Evolutionary conservation across 208 protist species (phyloP), one percentile per base, ranked within the genome.

Genomic region (Acanthamoeba royreba): DNA sequence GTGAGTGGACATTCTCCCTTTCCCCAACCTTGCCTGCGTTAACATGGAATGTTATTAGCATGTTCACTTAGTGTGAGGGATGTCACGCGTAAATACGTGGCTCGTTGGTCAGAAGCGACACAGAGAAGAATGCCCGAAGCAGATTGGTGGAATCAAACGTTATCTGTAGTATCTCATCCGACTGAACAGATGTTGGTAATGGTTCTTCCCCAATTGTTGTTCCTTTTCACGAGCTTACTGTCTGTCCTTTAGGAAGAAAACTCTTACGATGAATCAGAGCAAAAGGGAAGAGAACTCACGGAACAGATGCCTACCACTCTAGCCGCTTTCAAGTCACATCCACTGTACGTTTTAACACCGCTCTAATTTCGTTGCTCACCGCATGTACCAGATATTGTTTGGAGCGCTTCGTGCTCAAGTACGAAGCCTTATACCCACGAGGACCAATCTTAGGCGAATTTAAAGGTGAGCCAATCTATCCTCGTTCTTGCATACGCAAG

Each of bases 61-160:
- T n/a, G n/a, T n/a, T 89, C 81, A 28, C 15, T 45, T 13, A 66
- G 81, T 31, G 49, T 89, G 42, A 38, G 81, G 1, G 81, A 89
- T 31, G 81, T 89, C 31, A 89, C 81, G 81, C 42, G 81, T 5
- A 22, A 46, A 0, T 89, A 89, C 38, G 42, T 66, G 35, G 13
- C 81, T 7, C 81, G 81, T 31, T 89, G 81, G 81, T 66, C 81
- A 77, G 81, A 89, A 63, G 31, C 42, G n/a, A 89, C 38, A 5
- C 35, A 40, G 38, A 11, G 49, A 33, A 9, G 81, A 8, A 49
- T 83, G 2, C 49, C 46, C 42, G 81, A 89, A 0, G n/a, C n/a
- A 46, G 31, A 66, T 33, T 89, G 81, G 81, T 61, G 31, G 33
- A 22, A 61, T 15, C 81, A 89, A 63, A 89, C 81, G 17, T 46